A percentile compares a stretch with the other conserved stretches of the same genome.
phyloP scores from a whole-genome alignment of 345 rosid species.

The Alliaria petiolata region DNA sequence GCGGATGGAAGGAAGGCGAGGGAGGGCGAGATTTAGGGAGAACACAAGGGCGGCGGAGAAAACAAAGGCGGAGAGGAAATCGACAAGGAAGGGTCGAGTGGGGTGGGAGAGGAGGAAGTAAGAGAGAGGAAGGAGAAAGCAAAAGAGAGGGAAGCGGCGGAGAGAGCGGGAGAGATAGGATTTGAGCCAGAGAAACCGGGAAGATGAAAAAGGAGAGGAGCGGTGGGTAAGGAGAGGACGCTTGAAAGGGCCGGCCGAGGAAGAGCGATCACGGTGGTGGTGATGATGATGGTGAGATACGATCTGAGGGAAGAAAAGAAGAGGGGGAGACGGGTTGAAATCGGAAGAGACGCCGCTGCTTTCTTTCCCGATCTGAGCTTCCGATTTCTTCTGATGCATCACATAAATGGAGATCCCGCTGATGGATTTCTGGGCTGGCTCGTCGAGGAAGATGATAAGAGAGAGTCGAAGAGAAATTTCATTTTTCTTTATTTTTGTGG shows the following conservation, averaged over 20 bases:
- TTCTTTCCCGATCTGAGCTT: constrained; percentile 99
- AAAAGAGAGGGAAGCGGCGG: constrained; percentile 41
- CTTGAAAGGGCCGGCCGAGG: constrained; percentile 61
- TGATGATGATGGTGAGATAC: constrained; percentile 32
- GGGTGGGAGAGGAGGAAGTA: constrained; percentile 82
- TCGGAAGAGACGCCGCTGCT: constrained; percentile 99
- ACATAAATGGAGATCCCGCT: constrained; percentile 36
- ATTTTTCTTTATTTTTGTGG: too few relatives aligned
- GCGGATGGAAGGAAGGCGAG: constrained; percentile 78
- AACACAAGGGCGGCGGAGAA: constrained; percentile 75
- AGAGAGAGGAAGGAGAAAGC: constrained; percentile 67
- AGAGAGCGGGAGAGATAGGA: constrained; percentile 36
- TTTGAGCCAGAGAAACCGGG: constrained; percentile 38
- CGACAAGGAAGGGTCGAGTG: constrained; percentile 71
- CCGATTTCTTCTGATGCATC: constrained; percentile 99
- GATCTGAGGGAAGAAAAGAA: constrained; percentile 39
- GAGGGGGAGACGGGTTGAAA: constrained; percentile 68
- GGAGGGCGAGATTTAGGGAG: constrained; percentile 73
- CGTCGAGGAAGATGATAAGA: background rate
- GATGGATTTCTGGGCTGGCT: background rate
- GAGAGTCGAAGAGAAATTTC: background rate
- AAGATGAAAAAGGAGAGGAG: constrained; percentile 37
- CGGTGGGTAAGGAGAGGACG: constrained; percentile 56
- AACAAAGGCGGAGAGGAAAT: constrained; percentile 77
- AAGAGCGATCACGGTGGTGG: constrained; percentile 45